Evolutionary conservation across 768 basidiomycete species (phyloP), one percentile per base, ranked within the genome.

Genomic region (Kwoniella sp.): DNA sequence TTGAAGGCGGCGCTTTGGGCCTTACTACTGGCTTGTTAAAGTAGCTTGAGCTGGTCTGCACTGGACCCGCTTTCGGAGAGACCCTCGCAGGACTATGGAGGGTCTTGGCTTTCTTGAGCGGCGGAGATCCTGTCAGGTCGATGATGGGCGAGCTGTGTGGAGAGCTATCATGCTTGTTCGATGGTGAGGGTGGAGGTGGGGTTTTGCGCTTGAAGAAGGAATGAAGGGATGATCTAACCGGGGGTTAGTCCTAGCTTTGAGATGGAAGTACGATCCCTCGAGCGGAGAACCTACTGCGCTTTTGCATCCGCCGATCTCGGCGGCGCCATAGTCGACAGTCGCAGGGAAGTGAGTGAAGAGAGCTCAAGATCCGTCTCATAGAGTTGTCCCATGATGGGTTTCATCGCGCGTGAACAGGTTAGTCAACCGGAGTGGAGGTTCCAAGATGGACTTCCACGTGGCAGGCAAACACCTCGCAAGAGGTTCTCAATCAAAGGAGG

Each of bases 121-220:
- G 65, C 12, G 60, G 58, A 5, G 57, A 60, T 3, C 33, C 53
- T 1, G 59, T 62, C 10, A 67, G 25, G 31, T 62, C 60, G 5
- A 67, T 46, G 8, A 62, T 46, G 9, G 29, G n/a, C n/a, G n/a
- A n/a, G 17, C 19, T 22, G 19, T 20, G 27, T 14, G 49, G 63
- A 17, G 42, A 44, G n/a, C 59, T 41, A 41, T 56, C 43, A 1
- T 36, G 19, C 12, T 48, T 19, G 41, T 40, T 45, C 0, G 40
- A 25, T 3, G 63, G 51, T 14, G 59, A 62, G 10, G 59, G 28
- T 6, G 45, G 28, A 1, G 62, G 62, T 23, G 68, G 66, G 4
- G 65, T 48, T 32, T 67, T 70, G 29, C 69, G 65, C 48, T 67
- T 70, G 63, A 70, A 70, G 59, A 70, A 70, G 40, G 63, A 33